Conservation (phyloP, 768 basidiomycete genomes). For the Infundibulicybe gibba region DNA sequence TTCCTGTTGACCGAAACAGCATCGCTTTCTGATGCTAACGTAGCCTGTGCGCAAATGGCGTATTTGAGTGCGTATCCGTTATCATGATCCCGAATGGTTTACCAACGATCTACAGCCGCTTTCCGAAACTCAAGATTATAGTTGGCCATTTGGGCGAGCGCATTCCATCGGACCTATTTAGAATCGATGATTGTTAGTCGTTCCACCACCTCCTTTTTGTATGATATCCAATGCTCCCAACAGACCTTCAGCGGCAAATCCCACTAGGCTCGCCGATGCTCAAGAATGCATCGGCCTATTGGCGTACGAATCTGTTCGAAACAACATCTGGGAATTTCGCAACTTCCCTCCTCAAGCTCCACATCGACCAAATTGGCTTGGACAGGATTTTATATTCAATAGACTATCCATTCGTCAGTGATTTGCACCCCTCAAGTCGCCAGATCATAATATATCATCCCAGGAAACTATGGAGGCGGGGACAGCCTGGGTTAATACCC, state of each 20-base stretch:
- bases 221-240: neutral
- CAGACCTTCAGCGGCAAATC: slow-evolving; percentile 26
- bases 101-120: slow-evolving; percentile 23
- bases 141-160: too few species aligned
- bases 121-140: too few species aligned
- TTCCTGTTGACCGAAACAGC: neutral
- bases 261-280: slow-evolving; percentile 31
- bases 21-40: neutral
- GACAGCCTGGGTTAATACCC: slow-evolving; percentile 19
- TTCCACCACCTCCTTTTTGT: neutral
- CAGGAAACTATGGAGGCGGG: slow-evolving; percentile 16
- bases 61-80: slow-evolving; percentile 28
- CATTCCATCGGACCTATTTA: too few species aligned
- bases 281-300: slow-evolving; percentile 32
- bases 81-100: neutral
- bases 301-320: slow-evolving; percentile 33
- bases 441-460: neutral
- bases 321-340: too few species aligned
- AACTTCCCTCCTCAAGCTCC: slow-evolving; percentile 36
- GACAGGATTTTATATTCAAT: too few species aligned
- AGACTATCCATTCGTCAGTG: too few species aligned
- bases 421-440: neutral
- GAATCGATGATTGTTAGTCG: slow-evolving; percentile 26
- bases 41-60: slow-evolving; percentile 31
- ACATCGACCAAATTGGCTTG: slow-evolving; percentile 34